Evolutionary conservation across 2,329 filamentous ascomycete species (phyloP).

Genomic region (Colletotrichum nymphaeae): DNA sequence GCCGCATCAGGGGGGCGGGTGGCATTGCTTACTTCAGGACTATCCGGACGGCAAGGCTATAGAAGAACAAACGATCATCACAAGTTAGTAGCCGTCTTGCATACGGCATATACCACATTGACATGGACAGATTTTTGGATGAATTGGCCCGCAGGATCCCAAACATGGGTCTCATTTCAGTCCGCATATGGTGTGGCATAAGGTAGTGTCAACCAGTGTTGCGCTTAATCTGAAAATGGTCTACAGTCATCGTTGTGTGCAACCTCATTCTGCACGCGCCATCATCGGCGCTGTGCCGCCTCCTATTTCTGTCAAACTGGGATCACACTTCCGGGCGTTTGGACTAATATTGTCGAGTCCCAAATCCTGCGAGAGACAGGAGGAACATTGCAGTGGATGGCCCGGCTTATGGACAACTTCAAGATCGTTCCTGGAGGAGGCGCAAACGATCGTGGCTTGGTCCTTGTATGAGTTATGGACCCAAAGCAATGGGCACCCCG

Average conservation of each 20-base stretch:
- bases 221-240: not conserved
- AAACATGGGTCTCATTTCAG: slow-evolving; percentile 9
- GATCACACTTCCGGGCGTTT: not conserved
- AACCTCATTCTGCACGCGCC: not conserved
- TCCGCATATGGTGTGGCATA: not conserved
- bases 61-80: slow-evolving; percentile 10
- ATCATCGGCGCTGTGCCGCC: slow-evolving; percentile 23
- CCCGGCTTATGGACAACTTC: not conserved
- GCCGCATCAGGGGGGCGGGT: not conserved
- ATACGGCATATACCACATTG: slow-evolving; percentile 3
- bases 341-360: not conserved
- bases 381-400: not conserved
- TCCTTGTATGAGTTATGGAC: not conserved
- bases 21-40: slow-evolving; percentile 11
- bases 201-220: not conserved
- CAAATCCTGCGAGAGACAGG: not conserved
- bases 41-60: not conserved
- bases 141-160: not conserved
- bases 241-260: not conserved
- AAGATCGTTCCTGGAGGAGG: not conserved
- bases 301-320: not conserved
- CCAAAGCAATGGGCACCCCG: not conserved
- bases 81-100: not conserved
- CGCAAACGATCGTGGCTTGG: slow-evolving; percentile 20
- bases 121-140: not conserved